Conservation (phyloP, 1,139 yeast species). For the Lipomyces yarrowii region DNA sequence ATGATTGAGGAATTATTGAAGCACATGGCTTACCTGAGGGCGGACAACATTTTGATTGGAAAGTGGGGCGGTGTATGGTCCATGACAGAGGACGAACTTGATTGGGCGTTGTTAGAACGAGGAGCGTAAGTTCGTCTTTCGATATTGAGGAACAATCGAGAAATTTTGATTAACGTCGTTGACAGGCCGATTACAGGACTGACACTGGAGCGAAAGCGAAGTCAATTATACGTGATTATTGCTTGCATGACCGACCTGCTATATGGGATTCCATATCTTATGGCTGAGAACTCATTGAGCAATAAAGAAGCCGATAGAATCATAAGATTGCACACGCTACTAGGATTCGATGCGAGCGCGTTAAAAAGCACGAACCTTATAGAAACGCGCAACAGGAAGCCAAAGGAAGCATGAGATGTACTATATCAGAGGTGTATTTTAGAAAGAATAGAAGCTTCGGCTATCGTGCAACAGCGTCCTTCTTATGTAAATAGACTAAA, state of each 20-base stretch:
- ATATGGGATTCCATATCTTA: conserved; percentile 12
- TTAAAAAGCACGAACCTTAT: not conserved
- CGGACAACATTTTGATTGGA: conserved; percentile 39
- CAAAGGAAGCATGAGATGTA: not conserved
- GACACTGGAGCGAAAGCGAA: conserved; percentile 17
- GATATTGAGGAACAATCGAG: not conserved
- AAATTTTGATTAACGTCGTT: not conserved
- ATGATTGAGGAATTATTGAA: conserved; percentile 26
- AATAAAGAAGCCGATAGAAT: conserved; percentile 3
- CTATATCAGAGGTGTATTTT: not conserved
- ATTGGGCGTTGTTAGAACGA: conserved; percentile 39
- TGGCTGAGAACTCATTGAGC: conserved; percentile 7
- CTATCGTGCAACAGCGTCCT: not conserved
- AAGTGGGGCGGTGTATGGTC: conserved; percentile 40
- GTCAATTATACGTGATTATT: conserved; percentile 18
- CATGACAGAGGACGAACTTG: conserved; percentile 37
- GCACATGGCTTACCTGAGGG: conserved; percentile 36
- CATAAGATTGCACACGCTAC: not conserved
- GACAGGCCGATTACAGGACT: conserved; percentile 7
- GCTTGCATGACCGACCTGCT: conserved; percentile 7
- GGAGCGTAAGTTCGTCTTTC: conserved; percentile 33
- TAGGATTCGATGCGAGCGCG: not conserved
- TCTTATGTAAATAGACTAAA: too few relatives aligned
- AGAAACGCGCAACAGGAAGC: not conserved
- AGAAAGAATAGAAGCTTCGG: too few relatives aligned